Percentiles rank a stretch among this genome's conserved stretches.
Conservation (phyloP, 495 filamentous ascomycete species). For the Trichoderma reesei region DNA sequence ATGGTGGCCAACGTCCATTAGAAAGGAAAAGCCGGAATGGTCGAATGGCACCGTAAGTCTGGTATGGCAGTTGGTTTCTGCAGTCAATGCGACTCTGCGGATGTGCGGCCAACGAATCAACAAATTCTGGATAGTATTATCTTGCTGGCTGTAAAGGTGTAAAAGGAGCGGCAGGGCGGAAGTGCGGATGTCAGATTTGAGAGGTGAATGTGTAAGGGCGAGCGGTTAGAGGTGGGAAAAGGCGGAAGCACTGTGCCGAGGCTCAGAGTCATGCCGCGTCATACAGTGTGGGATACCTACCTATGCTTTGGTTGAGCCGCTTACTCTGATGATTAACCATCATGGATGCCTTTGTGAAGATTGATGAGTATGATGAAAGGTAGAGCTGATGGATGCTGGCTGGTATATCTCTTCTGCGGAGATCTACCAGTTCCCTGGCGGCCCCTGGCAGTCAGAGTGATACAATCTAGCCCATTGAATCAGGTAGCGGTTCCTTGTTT, state of each 20-base stretch:
- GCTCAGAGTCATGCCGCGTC: no score
- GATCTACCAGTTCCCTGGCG: no score
- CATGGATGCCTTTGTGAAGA: no score
- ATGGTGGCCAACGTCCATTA: conserved; percentile 6
- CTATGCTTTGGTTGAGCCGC: no score
- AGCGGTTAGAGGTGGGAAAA: neutral
- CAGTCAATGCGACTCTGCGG: neutral
- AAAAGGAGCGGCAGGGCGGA: neutral
- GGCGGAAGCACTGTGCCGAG: conserved; percentile 1
- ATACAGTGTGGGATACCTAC: neutral
- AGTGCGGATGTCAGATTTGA: neutral
- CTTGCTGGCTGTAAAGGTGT: neutral
- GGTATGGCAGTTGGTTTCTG: neutral
- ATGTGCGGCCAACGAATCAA: neutral
- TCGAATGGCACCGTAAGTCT: neutral
- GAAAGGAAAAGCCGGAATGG: neutral
- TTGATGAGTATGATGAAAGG: no score
- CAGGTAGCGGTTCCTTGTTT: no score
- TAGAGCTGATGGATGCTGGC: no score
- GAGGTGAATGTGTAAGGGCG: no score
- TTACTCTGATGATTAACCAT: no score
- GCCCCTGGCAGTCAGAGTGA: no score
- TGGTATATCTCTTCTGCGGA: no score
- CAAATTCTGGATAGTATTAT: neutral
- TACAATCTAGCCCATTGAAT: no score